Conservation (phyloP, 2,329 filamentous ascomycete genomes). For the Anisogramma anomala region DNA sequence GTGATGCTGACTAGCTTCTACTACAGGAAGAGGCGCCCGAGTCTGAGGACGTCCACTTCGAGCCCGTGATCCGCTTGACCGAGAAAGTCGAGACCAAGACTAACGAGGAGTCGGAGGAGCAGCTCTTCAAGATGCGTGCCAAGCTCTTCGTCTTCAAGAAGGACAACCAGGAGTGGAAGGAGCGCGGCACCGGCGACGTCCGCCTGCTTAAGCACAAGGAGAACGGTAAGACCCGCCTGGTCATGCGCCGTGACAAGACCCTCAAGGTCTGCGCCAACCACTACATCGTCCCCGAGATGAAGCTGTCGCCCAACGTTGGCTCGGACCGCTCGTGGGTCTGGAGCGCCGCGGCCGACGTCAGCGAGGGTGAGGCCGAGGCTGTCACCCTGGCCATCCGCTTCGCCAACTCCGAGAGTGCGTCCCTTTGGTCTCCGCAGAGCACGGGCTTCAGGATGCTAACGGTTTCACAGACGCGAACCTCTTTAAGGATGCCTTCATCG, state of each 20-base stretch:
- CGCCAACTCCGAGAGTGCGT: conserved; percentile 90
- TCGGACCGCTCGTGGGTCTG: conserved; percentile 99
- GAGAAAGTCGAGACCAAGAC: conserved; percentile 97
- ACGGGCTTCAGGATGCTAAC: conserved; percentile 17
- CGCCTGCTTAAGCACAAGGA: conserved; percentile 97
- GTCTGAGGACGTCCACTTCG: conserved; percentile 90
- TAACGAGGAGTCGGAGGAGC: conserved; percentile 96
- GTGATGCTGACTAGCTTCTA: conserved; percentile 4
- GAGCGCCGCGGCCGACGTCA: conserved; percentile 96
- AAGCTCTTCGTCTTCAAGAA: conserved; percentile 98
- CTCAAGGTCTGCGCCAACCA: conserved; percentile 99
- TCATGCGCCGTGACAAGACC: conserved; percentile 99
- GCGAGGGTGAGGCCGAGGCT: conserved; percentile 93
- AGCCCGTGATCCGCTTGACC: conserved; percentile 89
- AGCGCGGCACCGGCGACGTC: conserved; percentile 94
- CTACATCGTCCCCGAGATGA: conserved; percentile 98
- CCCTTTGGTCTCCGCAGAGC: neutral
- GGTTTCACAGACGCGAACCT: conserved; percentile 68
- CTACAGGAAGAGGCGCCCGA: conserved; percentile 64
- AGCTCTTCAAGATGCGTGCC: conserved; percentile 98
- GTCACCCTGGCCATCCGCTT: conserved; percentile 95
- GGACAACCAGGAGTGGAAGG: conserved; percentile 93
- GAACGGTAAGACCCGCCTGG: conserved; percentile 91
- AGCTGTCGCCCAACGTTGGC: conserved; percentile 93
- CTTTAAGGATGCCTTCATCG: conserved; percentile 96